Conservation (phyloP, 2,329 filamentous ascomycete species). For the Colletotrichum orbiculare region DNA sequence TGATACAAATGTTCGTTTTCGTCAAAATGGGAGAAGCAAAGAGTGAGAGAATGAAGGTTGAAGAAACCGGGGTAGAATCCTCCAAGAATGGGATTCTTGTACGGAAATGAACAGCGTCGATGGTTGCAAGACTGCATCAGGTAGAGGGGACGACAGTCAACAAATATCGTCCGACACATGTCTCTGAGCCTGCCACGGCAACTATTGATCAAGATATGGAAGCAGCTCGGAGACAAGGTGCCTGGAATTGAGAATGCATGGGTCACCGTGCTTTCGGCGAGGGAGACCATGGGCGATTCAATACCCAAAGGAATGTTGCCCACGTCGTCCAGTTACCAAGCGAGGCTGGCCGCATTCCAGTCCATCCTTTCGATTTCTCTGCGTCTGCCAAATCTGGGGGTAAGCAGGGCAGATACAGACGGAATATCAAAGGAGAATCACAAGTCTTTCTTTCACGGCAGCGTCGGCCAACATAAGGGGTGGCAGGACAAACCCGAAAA, state of each 20-base stretch:
- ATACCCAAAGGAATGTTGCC: conserved; percentile 33
- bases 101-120: conserved; percentile 36
- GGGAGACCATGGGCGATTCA: conserved; percentile 24
- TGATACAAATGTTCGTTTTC: conserved; percentile 25
- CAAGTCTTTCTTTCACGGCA: conserved; percentile 16
- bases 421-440: conserved; percentile 19
- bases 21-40: conserved; percentile 6
- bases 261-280: conserved; percentile 34
- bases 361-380: conserved; percentile 6
- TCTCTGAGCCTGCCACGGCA: conserved; percentile 35
- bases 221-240: conserved; percentile 27
- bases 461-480: conserved; percentile 22
- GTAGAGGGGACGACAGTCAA: conserved; percentile 35
- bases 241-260: conserved; percentile 32
- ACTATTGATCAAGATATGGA: conserved; percentile 33
- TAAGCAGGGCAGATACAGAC: conserved; percentile 14
- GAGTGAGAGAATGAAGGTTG: conserved; percentile 28
- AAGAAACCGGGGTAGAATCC: conserved; percentile 26
- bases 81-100: conserved; percentile 37
- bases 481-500: conserved; percentile 1
- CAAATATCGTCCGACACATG: conserved; percentile 35
- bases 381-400: conserved; percentile 23
- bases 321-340: conserved; percentile 33
- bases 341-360: conserved; percentile 37
- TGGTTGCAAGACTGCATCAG: conserved; percentile 31